Percentiles rank a stretch among this genome's conserved stretches.
phyloP scores from a whole-genome alignment of 176 grass and related monocot species.

The Avena sativa region DNA sequence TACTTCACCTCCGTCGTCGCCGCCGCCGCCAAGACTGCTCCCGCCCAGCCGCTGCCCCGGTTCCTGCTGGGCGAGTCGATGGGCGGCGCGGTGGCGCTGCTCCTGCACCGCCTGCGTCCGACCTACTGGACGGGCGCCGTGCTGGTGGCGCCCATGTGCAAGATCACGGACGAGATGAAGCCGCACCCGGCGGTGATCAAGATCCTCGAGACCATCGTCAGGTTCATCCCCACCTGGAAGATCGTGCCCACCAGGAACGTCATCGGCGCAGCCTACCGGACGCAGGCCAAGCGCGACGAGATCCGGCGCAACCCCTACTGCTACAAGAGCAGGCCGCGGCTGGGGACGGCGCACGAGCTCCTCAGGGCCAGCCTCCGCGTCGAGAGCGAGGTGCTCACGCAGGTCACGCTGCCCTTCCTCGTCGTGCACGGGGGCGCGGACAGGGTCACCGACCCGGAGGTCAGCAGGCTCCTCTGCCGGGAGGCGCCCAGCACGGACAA shows the following conservation, averaged over 20 bases:
- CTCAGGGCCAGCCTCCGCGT: conserved; percentile 52
- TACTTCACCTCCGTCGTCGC: conserved; percentile 45
- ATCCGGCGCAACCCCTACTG: conserved; percentile 53
- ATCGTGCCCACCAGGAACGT: conserved; percentile 72
- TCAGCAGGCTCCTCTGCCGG: conserved; percentile 58
- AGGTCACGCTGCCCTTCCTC: conserved; percentile 69
- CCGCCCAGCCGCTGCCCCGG: not conserved
- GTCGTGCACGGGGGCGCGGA: conserved; percentile 75
- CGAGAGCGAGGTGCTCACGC: conserved; percentile 40
- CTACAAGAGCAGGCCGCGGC: conserved; percentile 61
- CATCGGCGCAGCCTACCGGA: conserved; percentile 56
- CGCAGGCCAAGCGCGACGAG: conserved; percentile 57
- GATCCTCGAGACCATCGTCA: conserved; percentile 43
- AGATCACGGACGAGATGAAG: conserved; percentile 77
- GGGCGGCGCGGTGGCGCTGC: conserved; percentile 82
- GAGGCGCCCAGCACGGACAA: conserved; percentile 60
- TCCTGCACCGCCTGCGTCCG: conserved; percentile 55
- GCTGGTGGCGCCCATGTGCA: conserved; percentile 91
- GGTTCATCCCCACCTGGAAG: conserved; percentile 71
- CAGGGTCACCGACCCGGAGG: conserved; percentile 63
- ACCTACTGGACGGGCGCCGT: conserved; percentile 69
- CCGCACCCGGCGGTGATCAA: conserved; percentile 54
- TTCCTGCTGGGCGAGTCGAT: conserved; percentile 84
- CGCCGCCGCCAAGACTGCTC: not conserved
- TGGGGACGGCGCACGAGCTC: conserved; percentile 56